Evolutionary conservation across 2,329 filamentous ascomycete genomes (phyloP).

Genomic region (Ambrosiella beaveri): DNA sequence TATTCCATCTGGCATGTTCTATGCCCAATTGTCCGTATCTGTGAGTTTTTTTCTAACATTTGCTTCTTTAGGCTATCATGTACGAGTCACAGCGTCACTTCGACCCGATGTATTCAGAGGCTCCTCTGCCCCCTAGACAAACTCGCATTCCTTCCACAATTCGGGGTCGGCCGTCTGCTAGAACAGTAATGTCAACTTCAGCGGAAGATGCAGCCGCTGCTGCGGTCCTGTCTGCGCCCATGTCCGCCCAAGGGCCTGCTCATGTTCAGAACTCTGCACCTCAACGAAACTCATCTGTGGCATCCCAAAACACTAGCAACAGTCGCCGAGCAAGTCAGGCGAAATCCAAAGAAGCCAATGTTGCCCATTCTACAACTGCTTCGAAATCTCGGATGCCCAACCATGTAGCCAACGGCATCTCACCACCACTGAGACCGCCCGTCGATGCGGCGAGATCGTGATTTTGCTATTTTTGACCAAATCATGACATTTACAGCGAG

Average conservation of each 20-base stretch:
- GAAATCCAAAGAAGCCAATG: slow-evolving; percentile 5
- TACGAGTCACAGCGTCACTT: slow-evolving; percentile 4
- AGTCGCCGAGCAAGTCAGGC: slow-evolving; percentile 7
- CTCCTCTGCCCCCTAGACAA: neutral
- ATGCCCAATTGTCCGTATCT: neutral
- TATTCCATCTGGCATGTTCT: neutral
- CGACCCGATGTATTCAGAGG: neutral
- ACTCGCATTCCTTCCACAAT: no score
- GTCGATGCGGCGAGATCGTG: slow-evolving; percentile 10
- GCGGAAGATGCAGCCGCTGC: neutral
- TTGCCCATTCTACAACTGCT: neutral
- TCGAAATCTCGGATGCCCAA: slow-evolving; percentile 1
- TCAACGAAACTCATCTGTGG: neutral
- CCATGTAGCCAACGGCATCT: slow-evolving; percentile 3
- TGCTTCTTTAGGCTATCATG: slow-evolving; percentile 8
- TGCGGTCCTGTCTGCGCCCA: neutral
- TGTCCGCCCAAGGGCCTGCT: neutral
- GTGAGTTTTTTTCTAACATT: neutral
- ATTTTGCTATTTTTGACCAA: neutral
- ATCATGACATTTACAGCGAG: neutral
- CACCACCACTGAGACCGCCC: slow-evolving; percentile 8
- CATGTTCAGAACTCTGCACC: neutral
- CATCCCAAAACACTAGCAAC: neutral
- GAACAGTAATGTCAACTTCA: neutral
- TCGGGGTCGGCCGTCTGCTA: no score